Conservation (phyloP, 208 protist species). For the Angomonas ambiguus region DNA sequence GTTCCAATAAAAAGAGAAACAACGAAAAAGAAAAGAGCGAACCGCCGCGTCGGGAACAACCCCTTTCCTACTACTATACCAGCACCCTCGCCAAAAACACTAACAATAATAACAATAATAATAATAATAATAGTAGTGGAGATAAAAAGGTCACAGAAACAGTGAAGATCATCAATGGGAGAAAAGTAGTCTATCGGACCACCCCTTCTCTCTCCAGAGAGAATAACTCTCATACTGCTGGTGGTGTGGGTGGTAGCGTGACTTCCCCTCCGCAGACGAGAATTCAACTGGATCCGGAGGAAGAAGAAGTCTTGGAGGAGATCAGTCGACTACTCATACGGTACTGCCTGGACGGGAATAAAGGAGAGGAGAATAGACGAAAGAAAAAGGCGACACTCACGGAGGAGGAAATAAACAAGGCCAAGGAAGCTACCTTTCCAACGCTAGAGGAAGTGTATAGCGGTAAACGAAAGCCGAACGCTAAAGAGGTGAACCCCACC, state of each 20-base stretch:
- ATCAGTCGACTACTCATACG: slow-evolving; percentile 45
- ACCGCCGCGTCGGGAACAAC: too few relatives aligned
- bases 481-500: too few relatives aligned
- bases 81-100: not conserved
- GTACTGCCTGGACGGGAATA: slow-evolving; percentile 27
- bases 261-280: not conserved
- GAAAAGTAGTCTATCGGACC: not conserved
- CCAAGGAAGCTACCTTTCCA: not conserved
- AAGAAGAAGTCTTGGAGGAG: slow-evolving; percentile 39
- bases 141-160: too few relatives aligned
- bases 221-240: too few relatives aligned
- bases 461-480: not conserved
- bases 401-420: not conserved
- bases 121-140: not conserved
- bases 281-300: slow-evolving; percentile 9
- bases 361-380: slow-evolving; percentile 12
- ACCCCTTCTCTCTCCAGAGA: too few relatives aligned
- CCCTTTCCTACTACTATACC: not conserved
- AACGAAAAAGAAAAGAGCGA: not conserved
- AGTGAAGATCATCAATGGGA: not conserved
- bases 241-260: not conserved
- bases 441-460: slow-evolving; percentile 2
- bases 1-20: not conserved
- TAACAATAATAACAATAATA: not conserved
- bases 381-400: slow-evolving; percentile 1